phyloP scores from a whole-genome alignment of 2,329 filamentous ascomycete genomes.

The Colletotrichum abscissum region DNA sequence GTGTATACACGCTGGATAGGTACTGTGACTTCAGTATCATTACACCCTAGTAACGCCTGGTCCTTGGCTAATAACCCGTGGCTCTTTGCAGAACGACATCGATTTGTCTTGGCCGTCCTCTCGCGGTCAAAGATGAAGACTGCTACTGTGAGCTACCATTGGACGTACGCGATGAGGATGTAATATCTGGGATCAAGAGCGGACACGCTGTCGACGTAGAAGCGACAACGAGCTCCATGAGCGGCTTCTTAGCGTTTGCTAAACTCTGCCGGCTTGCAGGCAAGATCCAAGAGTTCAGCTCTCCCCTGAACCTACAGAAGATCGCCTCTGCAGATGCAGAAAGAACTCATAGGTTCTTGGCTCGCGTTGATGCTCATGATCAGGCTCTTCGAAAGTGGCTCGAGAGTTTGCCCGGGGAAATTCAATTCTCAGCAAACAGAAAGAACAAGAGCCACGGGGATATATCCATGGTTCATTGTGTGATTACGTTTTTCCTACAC shows the following conservation, averaged over 20 bases:
- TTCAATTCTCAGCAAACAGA: conserved; percentile 41
- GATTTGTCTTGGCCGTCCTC: conserved; percentile 43
- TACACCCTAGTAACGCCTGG: neutral
- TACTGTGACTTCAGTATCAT: conserved; percentile 9
- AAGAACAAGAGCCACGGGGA: conserved; percentile 22
- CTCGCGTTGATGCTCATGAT: conserved; percentile 35
- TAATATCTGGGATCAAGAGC: conserved; percentile 31
- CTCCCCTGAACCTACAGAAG: conserved; percentile 35
- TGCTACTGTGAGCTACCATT: conserved; percentile 43
- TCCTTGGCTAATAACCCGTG: neutral
- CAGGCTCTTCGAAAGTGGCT: conserved; percentile 38
- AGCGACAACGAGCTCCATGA: conserved; percentile 22
- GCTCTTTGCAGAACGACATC: conserved; percentile 38
- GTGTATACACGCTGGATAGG: conserved; percentile 43
- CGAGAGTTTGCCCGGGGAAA: conserved; percentile 38
- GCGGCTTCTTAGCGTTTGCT: conserved; percentile 43
- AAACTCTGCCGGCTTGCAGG: conserved; percentile 42
- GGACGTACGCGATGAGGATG: conserved; percentile 40
- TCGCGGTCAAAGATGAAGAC: conserved; percentile 44
- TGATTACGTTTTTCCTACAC: conserved; percentile 43
- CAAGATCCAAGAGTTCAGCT: conserved; percentile 40
- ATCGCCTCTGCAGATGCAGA: conserved; percentile 11
- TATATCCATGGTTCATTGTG: conserved; percentile 42
- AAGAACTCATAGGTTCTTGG: conserved; percentile 14
- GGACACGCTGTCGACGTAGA: neutral